phyloP scores from a whole-genome alignment of 192 early-diverging fungal species.

The Coemansia sp. region DNA sequence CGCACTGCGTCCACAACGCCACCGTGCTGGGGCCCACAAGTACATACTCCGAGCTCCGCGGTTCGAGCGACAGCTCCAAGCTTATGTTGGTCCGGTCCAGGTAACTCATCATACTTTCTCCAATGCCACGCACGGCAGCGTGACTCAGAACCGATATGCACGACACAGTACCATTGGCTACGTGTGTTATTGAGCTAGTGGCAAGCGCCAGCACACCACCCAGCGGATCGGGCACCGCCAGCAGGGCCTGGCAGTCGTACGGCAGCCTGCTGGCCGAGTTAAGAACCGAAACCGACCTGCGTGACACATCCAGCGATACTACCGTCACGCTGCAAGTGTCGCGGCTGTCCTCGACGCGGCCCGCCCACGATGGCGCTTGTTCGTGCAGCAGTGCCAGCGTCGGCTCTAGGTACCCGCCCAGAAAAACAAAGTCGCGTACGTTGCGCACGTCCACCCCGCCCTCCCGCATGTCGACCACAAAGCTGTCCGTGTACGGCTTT shows the following conservation, averaged over 20 bases:
- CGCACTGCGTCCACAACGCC: conserved; percentile 69
- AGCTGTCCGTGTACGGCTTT: conserved; percentile 68
- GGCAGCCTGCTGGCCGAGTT: conserved; percentile 76
- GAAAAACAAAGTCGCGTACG: conserved; percentile 86
- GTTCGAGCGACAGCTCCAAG: conserved; percentile 71
- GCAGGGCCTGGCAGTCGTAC: conserved; percentile 71
- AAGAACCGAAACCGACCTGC: conserved; percentile 77
- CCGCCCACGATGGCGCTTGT: conserved; percentile 82
- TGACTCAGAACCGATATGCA: conserved; percentile 64
- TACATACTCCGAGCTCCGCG: conserved; percentile 56
- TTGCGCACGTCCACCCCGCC: conserved; percentile 66
- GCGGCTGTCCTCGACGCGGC: conserved; percentile 55
- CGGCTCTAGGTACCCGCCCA: conserved; percentile 89
- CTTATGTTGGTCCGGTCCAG: conserved; percentile 51
- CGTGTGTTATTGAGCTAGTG: conserved; percentile 77
- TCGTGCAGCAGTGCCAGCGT: conserved; percentile 93
- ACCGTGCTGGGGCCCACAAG: conserved; percentile 72
- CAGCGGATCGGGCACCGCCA: conserved; percentile 77
- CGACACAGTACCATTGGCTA: conserved; percentile 71
- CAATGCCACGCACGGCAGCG: conserved; percentile 73
- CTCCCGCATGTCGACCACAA: conserved; percentile 65
- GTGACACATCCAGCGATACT: conserved; percentile 80
- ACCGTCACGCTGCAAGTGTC: conserved; percentile 78
- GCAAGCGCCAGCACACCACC: conserved; percentile 82
- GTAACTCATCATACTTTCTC: conserved; percentile 50